Conservation (phyloP, 352 stramenopile species). For the Phytopythium mirpurense region DNA sequence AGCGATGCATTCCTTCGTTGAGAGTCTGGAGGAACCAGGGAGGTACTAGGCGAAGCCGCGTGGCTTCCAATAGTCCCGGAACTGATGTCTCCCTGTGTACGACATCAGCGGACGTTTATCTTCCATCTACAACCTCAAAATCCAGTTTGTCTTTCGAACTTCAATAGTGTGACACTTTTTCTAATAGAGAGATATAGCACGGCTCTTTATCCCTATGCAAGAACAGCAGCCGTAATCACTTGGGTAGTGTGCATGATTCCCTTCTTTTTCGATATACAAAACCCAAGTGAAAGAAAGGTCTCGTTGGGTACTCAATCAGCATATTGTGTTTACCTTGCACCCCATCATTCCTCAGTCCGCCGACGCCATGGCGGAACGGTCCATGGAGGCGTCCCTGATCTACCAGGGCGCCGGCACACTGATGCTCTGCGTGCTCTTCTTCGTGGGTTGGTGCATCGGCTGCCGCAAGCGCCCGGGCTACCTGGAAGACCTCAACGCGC, state of each 20-base stretch:
- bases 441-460: slow-evolving; percentile 45
- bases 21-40: too few species aligned
- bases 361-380: slow-evolving; percentile 11
- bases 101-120: too few species aligned
- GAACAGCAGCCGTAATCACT: slow-evolving; percentile 6
- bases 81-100: too few species aligned
- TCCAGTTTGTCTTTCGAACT: background rate
- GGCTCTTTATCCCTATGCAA: slow-evolving; percentile 1
- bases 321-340: too few species aligned
- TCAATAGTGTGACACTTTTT: background rate
- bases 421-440: slow-evolving; percentile 45
- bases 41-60: too few species aligned
- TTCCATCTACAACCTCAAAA: too few species aligned
- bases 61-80: too few species aligned
- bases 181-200: slow-evolving; percentile 5
- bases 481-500: slow-evolving; percentile 39
- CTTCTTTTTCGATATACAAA: background rate
- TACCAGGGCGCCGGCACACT: slow-evolving; percentile 57
- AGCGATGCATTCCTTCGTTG: too few species aligned
- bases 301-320: too few species aligned
- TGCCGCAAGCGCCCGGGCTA: slow-evolving; percentile 29
- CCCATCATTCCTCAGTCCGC: too few species aligned
- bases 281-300: background rate
- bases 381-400: slow-evolving; percentile 35
- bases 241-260: background rate